Evolutionary conservation across 371 early-diverging fungal species (phyloP).

Genomic region (Mucor mucedo): DNA sequence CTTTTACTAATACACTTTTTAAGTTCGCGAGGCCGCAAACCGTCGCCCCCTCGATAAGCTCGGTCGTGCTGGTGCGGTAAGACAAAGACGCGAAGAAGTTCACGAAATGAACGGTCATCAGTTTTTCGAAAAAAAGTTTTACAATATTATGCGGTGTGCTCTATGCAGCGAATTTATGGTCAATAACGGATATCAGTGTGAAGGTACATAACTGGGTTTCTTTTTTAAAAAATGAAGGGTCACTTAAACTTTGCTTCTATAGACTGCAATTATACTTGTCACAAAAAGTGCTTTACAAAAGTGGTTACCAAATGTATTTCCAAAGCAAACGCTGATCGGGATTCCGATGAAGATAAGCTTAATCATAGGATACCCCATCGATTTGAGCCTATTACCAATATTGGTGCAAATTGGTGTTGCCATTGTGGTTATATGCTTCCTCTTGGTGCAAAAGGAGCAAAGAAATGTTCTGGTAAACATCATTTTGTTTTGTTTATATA

Average conservation of each 20-base stretch:
- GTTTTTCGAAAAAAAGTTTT: constrained; percentile 86
- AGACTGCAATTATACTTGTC: constrained; percentile 96
- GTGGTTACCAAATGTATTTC: constrained; percentile 94
- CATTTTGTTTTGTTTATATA: not conserved
- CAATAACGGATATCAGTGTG: constrained; percentile 90
- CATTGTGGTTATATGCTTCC: constrained; percentile 98
- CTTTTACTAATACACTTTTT: not conserved
- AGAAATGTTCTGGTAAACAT: constrained; percentile 59
- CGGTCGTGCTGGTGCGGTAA: constrained; percentile 89
- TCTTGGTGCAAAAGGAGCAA: constrained; percentile 75
- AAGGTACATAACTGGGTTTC: constrained; percentile 56
- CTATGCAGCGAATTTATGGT: constrained; percentile 91
- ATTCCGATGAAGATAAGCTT: constrained; percentile 70
- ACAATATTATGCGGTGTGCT: constrained; percentile 95
- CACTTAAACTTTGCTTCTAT: not conserved
- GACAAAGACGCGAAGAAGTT: constrained; percentile 82
- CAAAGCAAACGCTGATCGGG: constrained; percentile 62
- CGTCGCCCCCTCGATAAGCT: constrained; percentile 73
- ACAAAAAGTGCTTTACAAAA: constrained; percentile 85
- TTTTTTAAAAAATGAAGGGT: not conserved
- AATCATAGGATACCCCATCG: constrained; percentile 95
- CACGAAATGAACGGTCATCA: constrained; percentile 90
- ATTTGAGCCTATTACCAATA: constrained; percentile 80
- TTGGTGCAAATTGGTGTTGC: constrained; percentile 93
- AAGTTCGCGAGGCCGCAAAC: constrained; percentile 50